A percentile compares a stretch with the other conserved stretches of the same genome.
phyloP scores from a whole-genome alignment of 768 basidiomycete species.

The Hypholoma fasciculare region DNA sequence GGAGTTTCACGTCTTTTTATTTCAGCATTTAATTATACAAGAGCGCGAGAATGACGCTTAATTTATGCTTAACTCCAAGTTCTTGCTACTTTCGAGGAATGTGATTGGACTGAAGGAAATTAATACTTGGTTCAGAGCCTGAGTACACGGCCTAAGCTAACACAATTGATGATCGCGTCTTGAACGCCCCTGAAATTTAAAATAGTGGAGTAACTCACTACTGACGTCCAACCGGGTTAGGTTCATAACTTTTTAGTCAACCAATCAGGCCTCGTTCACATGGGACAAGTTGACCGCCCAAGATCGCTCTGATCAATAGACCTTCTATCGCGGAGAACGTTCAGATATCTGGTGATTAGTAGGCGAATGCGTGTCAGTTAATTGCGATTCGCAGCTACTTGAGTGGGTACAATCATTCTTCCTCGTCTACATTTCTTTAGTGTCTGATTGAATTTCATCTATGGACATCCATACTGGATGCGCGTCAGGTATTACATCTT shows the following conservation, averaged over 20 bases:
- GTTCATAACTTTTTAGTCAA: neutral
- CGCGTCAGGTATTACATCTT: conserved; percentile 14
- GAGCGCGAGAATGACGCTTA: no score
- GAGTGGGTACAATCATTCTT: conserved; percentile 6
- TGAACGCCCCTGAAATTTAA: no score
- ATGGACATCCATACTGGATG: conserved; percentile 16
- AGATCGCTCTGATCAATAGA: neutral
- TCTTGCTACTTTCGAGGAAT: no score
- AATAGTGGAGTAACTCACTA: no score
- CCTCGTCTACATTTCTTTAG: conserved; percentile 2
- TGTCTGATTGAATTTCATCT: conserved; percentile 16
- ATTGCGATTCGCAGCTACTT: conserved; percentile 5
- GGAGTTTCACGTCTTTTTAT: no score
- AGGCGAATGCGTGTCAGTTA: neutral
- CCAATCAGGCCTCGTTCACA: neutral
- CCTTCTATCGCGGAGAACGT: neutral
- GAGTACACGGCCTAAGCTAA: no score
- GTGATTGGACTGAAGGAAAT: no score
- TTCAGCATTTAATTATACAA: no score
- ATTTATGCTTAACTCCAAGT: no score
- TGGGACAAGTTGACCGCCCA: neutral
- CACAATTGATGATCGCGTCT: no score
- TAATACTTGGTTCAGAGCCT: no score
- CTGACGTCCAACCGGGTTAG: neutral
- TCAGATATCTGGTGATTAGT: neutral